Evolutionary conservation across 2,329 filamentous ascomycete species (phyloP).

Genomic region (Trichoderma sp.): DNA sequence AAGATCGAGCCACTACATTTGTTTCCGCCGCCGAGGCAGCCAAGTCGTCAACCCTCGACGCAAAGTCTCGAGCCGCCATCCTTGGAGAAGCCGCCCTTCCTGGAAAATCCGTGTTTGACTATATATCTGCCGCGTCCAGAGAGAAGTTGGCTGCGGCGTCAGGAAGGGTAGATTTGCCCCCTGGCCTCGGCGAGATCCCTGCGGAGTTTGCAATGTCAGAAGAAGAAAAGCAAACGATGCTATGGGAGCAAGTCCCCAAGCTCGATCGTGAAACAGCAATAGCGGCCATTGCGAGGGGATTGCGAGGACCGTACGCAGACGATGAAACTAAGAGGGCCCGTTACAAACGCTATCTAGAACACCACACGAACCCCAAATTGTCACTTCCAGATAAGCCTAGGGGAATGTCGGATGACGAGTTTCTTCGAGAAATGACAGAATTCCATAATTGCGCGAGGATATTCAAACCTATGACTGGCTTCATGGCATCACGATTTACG

Average conservation of each 20-base stretch:
- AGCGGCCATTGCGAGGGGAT: conserved; percentile 64
- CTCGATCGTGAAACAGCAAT: conserved; percentile 65
- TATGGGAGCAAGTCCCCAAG: conserved; percentile 58
- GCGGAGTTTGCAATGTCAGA: conserved; percentile 60
- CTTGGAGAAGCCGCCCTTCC: conserved; percentile 76
- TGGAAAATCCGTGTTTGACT: conserved; percentile 95
- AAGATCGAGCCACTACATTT: conserved; percentile 37
- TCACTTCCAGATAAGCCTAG: conserved; percentile 50
- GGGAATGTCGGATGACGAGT: conserved; percentile 62
- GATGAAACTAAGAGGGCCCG: conserved; percentile 75
- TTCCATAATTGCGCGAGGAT: conserved; percentile 66
- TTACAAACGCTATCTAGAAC: conserved; percentile 78
- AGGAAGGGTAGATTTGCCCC: conserved; percentile 73
- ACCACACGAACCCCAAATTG: conserved; percentile 51
- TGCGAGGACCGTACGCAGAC: conserved; percentile 74
- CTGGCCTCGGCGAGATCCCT: conserved; percentile 71
- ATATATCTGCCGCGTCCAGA: conserved; percentile 72
- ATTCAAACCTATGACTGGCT: conserved; percentile 86
- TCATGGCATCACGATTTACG: conserved; percentile 93
- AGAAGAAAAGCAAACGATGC: conserved; percentile 58
- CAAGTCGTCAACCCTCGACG: conserved; percentile 71
- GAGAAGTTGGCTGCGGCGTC: conserved; percentile 73
- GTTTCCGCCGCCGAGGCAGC: conserved; percentile 74
- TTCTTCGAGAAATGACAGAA: conserved; percentile 73
- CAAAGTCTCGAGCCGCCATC: conserved; percentile 71